phyloP scores from a whole-genome alignment of 179 eudicot species.

The Beta corolliflora region DNA sequence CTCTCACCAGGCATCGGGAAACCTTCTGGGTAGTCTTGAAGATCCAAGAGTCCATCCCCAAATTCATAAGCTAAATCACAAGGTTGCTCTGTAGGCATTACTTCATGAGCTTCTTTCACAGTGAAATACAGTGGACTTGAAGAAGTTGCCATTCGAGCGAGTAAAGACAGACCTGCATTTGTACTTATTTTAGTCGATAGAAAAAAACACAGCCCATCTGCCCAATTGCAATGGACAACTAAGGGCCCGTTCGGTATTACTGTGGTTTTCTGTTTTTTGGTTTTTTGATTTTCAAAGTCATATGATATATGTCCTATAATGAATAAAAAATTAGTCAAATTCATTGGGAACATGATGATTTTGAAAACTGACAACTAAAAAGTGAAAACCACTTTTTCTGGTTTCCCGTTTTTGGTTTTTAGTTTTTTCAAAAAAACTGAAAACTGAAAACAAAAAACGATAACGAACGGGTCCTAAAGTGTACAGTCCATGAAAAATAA shows the following conservation, averaged over 20 bases:
- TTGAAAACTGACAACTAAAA: no score
- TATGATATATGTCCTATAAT: no score
- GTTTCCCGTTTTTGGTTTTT: no score
- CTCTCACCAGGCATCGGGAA: constrained; percentile 71
- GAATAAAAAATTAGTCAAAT: no score
- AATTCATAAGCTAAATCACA: constrained; percentile 85
- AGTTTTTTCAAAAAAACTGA: no score
- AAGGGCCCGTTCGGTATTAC: no score
- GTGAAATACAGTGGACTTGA: constrained; percentile 66
- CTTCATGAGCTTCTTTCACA: constrained; percentile 59
- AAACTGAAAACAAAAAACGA: no score
- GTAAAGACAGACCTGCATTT: constrained; percentile 52
- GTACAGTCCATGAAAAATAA: background rate
- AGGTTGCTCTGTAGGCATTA: constrained; percentile 87
- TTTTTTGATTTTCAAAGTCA: no score
- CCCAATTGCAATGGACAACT: background rate
- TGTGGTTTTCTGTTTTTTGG: no score
- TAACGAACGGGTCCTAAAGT: no score
- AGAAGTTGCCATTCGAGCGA: constrained; percentile 50
- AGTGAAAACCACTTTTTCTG: no score
- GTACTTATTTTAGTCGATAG: background rate
- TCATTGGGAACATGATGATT: no score
- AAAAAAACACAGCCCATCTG: background rate
- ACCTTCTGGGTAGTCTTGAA: constrained; percentile 62
- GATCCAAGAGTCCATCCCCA: constrained; percentile 67